Evolutionary conservation across 768 basidiomycete genomes (phyloP), one percentile per base, ranked within the genome.

Genomic region (Cyathus striatus): DNA sequence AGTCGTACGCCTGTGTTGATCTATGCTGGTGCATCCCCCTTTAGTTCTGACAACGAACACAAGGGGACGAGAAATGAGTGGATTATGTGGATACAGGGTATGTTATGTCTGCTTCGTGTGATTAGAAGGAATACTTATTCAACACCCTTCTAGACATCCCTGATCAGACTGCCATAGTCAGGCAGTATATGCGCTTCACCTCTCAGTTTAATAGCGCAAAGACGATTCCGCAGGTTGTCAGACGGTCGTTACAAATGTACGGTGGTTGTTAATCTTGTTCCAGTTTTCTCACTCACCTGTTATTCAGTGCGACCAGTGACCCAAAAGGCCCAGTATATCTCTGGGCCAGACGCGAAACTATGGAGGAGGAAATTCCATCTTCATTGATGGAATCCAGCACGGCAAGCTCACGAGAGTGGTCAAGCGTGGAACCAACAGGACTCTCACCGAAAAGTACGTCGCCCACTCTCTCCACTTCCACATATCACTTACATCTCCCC

Each of bases 281-380:
- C 9, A 40, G 27, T 33, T 48, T 7, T 48, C 42, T 13, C 46
- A 41, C 32, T 35, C 23, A 6, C 23, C 17, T 23, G 40, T 16
- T 20, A 42, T 9, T 26, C 34, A 86, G 83, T 48, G 83, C 85
- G 4, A 76, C 61, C n/a, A 83, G 81, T 41, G 75, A 79, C 22
- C 86, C 86, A 0, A 79, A 75, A 54, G 84, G 86, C 0, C 86
- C 86, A 0, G 82, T 83, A 1, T 86, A 88, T 55, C 65, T 86
- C 6, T 86, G 82, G 80, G 82, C 75, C 10, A 70, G 81, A 13
- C 70, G 86, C n/a, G 86, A 87, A 53, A 70, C 73, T 1, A 79
- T 79, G 68, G 84, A 87, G 50, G 72, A 83, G 55, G 77, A 82
- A 52, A 57, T 85, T 1, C 66, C 75, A 17, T 46, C 62, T 3